Evolutionary conservation across 1,284 basidiomycete genomes (phyloP).

Genomic region (Trichosporon ovoides): DNA sequence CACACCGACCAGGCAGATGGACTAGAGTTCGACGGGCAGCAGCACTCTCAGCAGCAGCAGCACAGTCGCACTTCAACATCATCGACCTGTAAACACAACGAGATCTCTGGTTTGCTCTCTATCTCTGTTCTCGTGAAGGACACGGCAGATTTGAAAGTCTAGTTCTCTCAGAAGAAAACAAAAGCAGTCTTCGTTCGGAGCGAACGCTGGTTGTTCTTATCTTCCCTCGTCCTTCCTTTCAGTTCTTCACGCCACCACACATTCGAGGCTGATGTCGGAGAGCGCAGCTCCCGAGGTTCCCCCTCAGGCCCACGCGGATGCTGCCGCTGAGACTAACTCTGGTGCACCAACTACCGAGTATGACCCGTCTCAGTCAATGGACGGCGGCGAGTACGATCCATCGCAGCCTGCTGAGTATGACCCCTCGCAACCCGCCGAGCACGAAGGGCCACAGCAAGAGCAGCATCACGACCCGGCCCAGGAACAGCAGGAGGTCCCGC

Average conservation of each 20-base stretch:
- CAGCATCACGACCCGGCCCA: not conserved
- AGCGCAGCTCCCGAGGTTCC: not conserved
- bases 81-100: not conserved
- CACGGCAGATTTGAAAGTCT: not conserved
- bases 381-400: slow-evolving; percentile 9
- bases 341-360: not conserved
- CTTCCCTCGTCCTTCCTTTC: not conserved
- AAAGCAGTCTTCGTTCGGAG: too few relatives aligned
- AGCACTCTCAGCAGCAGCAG: slow-evolving; percentile 2
- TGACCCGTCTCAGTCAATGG: slow-evolving; percentile 2
- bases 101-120: not conserved
- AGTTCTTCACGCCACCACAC: not conserved
- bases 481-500: not conserved
- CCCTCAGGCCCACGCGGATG: not conserved
- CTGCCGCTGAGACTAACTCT: slow-evolving; percentile 3
- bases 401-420: slow-evolving; percentile 10
- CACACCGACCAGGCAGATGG: slow-evolving; percentile 3
- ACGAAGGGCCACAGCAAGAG: slow-evolving; percentile 1
- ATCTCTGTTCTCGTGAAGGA: not conserved
- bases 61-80: slow-evolving; percentile 5
- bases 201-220: too few relatives aligned
- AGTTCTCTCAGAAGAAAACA: not conserved
- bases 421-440: slow-evolving; percentile 6
- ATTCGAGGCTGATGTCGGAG: not conserved
- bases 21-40: slow-evolving; percentile 7